A percentile compares a stretch with the other conserved stretches of the same genome.
phyloP scores from a whole-genome alignment of 2,329 filamentous ascomycete genomes.

The Penicillium sp. region DNA sequence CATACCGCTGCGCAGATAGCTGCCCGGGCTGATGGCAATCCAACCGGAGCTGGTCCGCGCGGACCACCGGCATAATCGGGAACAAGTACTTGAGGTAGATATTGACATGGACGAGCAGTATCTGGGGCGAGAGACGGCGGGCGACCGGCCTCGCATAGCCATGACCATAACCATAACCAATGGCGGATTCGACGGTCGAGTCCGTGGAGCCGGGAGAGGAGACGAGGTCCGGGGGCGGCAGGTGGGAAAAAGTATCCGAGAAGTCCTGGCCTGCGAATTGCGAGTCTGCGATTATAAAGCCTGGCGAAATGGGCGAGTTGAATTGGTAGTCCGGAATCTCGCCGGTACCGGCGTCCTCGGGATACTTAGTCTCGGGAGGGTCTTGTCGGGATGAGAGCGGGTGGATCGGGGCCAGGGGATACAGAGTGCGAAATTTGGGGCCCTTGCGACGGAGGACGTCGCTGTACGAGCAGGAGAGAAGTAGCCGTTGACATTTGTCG shows the following conservation, averaged over 20 bases:
- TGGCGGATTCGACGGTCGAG: conserved; percentile 24
- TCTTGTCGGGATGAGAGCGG: conserved; percentile 18
- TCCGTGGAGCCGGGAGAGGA: conserved; percentile 31
- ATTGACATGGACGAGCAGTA: conserved; percentile 34
- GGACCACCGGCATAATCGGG: conserved; percentile 39
- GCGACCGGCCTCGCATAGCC: conserved; percentile 1
- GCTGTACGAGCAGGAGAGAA: conserved; percentile 35
- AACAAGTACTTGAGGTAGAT: conserved; percentile 38
- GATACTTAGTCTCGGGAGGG: conserved; percentile 11
- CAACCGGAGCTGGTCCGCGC: conserved; percentile 27
- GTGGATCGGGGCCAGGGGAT: conserved; percentile 32
- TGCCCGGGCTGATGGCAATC: conserved; percentile 47
- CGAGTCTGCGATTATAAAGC: conserved; percentile 20
- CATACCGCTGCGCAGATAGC: conserved; percentile 34
- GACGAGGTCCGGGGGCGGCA: conserved; percentile 26
- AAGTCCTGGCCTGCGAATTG: conserved; percentile 20
- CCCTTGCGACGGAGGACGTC: conserved; percentile 34
- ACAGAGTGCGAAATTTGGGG: conserved; percentile 34
- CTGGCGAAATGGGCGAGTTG: conserved; percentile 23
- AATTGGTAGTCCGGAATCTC: conserved; percentile 15
- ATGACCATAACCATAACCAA: conserved; percentile 9
- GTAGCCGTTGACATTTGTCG: conserved; percentile 33
- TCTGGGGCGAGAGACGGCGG: conserved; percentile 27
- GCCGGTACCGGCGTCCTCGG: conserved; percentile 12
- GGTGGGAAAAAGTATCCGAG: conserved; percentile 22